Base-by-base conservation (phyloP, 768 basidiomycete species). In the Suillus paluster region DNA sequence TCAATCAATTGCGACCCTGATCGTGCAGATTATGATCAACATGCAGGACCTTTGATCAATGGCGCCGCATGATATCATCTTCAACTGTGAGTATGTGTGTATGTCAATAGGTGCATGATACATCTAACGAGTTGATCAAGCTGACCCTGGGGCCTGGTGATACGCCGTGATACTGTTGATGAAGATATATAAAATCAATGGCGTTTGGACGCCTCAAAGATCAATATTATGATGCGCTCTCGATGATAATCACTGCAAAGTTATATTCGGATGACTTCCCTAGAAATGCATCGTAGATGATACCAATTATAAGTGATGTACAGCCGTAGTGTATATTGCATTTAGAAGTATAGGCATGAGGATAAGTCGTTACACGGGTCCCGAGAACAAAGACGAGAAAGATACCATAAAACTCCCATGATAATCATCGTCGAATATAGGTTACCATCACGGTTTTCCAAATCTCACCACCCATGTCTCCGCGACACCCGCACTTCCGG, bases 391-490 rank as follows among this genome's bases (percentile, higher is more conserved):
- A 38, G 14, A 34, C 2, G 36, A 25, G 23, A 23, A 38, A 36
- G 25, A 6, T 25, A 38, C 15, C 8, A 38, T 12, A 5, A 54
- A 54, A 55, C 23, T 38, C 34, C 53, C 53, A 55, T 54, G 53
- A 38, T 25, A 36, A 54, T 19, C 30, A 10, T 49, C n/a, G n/a
- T n/a, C n/a, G n/a, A n/a, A 7, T 15, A 23, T 19, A n/a, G 14
- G 15, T 12, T 59, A 49, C 42, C 23, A 54, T 45, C 64, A 78
- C 14, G 67, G 68, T 50, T 70, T 75, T 36, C 75, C 80, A 53
- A 86, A 73, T 69, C 80, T 84, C 27, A 88, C 77, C 4, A 87
- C 74, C 85, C 86, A 90, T 0, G 86, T 89, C 72, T 89, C 86
- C 17, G 76, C 62, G 64, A 77, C 76, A 1, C 61, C 68, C 50